Evolutionary conservation across 345 rosid species (phyloP), one percentile per base, ranked within the genome.

Genomic region (Gossypium sturtianum): DNA sequence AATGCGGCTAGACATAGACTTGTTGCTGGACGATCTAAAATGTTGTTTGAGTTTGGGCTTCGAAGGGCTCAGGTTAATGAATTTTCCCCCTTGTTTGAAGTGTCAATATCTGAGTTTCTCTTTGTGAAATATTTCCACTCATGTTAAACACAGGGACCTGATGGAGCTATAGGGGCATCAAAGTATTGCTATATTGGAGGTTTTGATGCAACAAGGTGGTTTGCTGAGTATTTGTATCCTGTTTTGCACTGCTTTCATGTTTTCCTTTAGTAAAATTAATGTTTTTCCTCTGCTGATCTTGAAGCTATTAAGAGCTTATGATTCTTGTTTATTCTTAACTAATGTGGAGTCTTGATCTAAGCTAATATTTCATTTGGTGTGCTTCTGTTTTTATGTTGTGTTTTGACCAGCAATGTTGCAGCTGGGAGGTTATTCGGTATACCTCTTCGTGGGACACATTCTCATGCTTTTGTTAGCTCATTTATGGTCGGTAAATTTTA

Each of bases 381-480:
- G 22, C 51, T 52, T 80, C 74, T 59, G 17, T 60, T 17, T 76
- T 66, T 77, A 20, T 69, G 13, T 70, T 71, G 12, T 71, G 48
- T 52, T 60, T 71, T 79, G 19, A 12, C 72, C 88, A 94, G 98
- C 84, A 94, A 94, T 84, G 97, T 90, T 78, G 95, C 98, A 48
- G 99, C 99, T 12, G 99, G 95, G 77, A 86, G 71, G 67, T 78
- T 96, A 60, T 96, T 90, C 77, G 98, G 97, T 61, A 96, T 96
- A 76, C 98, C 99, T 56, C 93, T 96, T 38, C 90, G 93, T 73
- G 96, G 97, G 75, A 96, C 98, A n/a, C 99, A 96, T 80, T 93
- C 98, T 13, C 99, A 96, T 88, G 99, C 98, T 61, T 96, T 89
- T 89, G 92, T 96, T 80, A 96, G 98, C 84, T 96, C 99, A 61